phyloP scores from a whole-genome alignment of 495 filamentous ascomycete genomes.

The Evansstolkia leycettana region DNA sequence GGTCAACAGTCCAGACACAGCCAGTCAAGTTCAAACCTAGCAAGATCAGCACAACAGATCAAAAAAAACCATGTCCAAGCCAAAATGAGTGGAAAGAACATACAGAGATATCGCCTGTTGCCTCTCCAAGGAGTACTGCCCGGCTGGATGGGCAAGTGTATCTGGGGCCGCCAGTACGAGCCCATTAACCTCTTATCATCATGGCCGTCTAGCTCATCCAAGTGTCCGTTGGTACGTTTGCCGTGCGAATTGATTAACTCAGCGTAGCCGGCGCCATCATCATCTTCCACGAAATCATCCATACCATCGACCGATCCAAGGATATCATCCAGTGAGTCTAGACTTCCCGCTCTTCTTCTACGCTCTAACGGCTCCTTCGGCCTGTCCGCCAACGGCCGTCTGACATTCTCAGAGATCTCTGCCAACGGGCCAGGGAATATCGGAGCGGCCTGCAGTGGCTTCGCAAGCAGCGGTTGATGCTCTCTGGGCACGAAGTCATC shows the following conservation, averaged over 20 bases:
- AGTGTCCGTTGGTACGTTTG: conserved; percentile 43
- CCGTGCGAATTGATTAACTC: conserved; percentile 49
- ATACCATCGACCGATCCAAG: conserved; percentile 38
- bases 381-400: conserved; percentile 42
- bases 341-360: conserved; percentile 31
- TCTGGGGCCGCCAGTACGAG: conserved; percentile 46
- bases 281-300: conserved; percentile 83
- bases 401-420: conserved; percentile 55
- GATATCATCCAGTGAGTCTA: conserved; percentile 49
- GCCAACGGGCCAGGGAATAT: conserved; percentile 71
- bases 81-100: conserved; percentile 2
- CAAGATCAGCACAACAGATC: conserved; percentile 11
- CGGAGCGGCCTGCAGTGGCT: conserved; percentile 60
- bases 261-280: conserved; percentile 87
- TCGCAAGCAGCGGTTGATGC: conserved; percentile 45
- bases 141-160: conserved; percentile 79
- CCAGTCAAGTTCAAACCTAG: conserved; percentile 72
- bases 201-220: conserved; percentile 32
- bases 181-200: conserved; percentile 52
- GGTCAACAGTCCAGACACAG: conserved; percentile 93
- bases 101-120: conserved; percentile 82
- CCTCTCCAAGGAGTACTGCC: conserved; percentile 93
- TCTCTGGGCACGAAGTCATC: conserved; percentile 63
- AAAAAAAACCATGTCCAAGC: background rate
- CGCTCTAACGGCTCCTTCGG: conserved; percentile 35